These are phyloP conservation scores for Huntiella omanensis DNA, from an alignment of 2,329 filamentous ascomycete genomes.

Conservation along the genomic window DNA sequence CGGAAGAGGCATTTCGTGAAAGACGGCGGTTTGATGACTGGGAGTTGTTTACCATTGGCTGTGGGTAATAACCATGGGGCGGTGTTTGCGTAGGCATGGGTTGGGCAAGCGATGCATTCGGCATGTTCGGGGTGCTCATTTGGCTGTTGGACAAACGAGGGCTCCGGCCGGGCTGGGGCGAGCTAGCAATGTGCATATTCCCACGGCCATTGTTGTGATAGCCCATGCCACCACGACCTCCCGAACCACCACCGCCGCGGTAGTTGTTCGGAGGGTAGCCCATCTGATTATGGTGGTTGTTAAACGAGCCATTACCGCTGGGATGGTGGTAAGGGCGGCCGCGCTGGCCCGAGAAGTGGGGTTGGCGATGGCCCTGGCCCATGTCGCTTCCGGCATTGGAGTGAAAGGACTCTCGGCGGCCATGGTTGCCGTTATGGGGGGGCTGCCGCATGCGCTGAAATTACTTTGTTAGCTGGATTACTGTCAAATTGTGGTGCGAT, in stretches of 20 bases:
- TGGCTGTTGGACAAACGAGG: constrained; percentile 46
- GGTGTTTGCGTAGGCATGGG: constrained; percentile 45
- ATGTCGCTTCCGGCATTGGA: constrained; percentile 29
- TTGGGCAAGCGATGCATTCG: constrained; percentile 30
- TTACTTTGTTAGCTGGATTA: constrained; percentile 12
- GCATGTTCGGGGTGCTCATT: constrained; percentile 53
- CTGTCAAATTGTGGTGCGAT: neutral
- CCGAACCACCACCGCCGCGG: constrained; percentile 23
- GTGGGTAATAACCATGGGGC: constrained; percentile 36
- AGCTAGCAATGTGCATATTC: constrained; percentile 37
- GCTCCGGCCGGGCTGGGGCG: constrained; percentile 46
- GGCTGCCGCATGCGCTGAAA: constrained; percentile 42
- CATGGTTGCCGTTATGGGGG: constrained; percentile 50
- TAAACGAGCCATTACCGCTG: constrained; percentile 24
- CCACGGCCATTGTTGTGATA: constrained; percentile 22
- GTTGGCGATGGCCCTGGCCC: constrained; percentile 32
- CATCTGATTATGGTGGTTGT: constrained; percentile 24
- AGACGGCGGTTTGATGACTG: too few relatives aligned
- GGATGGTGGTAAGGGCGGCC: constrained; percentile 20
- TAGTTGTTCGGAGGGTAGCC: constrained; percentile 21
- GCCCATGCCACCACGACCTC: constrained; percentile 28
- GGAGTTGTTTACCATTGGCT: constrained; percentile 12
- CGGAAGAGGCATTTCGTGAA: too few relatives aligned
- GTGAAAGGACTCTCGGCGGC: constrained; percentile 72
- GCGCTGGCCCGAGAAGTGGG: constrained; percentile 28